These are phyloP conservation scores for Leccinum ponderosum DNA, from an alignment of 1,284 basidiomycete genomes.

Conservation along the genomic window DNA sequence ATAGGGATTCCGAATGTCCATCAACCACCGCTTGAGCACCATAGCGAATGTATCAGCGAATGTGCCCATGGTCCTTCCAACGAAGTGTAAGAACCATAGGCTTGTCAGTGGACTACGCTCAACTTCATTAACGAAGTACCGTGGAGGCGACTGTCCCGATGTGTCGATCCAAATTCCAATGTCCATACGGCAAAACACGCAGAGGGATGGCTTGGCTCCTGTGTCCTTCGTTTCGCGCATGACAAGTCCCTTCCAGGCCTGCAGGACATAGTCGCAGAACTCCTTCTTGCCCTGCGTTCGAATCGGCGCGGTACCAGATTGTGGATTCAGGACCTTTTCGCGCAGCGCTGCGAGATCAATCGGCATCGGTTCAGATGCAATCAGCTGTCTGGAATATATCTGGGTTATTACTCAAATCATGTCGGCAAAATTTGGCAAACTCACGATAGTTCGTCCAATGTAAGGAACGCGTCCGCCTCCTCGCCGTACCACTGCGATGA, in stretches of 20 bases:
- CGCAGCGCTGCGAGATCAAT: not conserved
- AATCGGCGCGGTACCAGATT: not conserved
- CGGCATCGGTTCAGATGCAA: not conserved
- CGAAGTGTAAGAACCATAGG: not conserved
- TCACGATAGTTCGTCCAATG: not conserved
- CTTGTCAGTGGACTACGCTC: not conserved
- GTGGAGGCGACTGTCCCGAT: not conserved
- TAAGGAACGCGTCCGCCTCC: not conserved
- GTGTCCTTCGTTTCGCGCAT: not conserved
- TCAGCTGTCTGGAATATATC: not conserved
- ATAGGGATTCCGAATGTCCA: not conserved
- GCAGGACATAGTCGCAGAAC: not conserved
- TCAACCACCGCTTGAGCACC: not conserved
- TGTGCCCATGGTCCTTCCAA: not conserved
- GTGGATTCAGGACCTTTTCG: not conserved
- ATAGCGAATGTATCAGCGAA: not conserved
- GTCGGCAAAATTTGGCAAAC: not conserved
- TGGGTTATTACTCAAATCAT: not conserved
- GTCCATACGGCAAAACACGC: not conserved
- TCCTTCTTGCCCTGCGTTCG: not conserved
- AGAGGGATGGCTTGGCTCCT: not conserved
- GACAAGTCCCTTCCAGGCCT: not conserved
- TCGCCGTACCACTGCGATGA: not conserved
- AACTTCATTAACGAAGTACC: slow-evolving; percentile 1
- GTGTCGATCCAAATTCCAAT: not conserved